Evolutionary conservation across 2,329 filamentous ascomycete genomes (phyloP), one percentile per base, ranked within the genome.

Genomic region (Penicillium psychrosexuale): DNA sequence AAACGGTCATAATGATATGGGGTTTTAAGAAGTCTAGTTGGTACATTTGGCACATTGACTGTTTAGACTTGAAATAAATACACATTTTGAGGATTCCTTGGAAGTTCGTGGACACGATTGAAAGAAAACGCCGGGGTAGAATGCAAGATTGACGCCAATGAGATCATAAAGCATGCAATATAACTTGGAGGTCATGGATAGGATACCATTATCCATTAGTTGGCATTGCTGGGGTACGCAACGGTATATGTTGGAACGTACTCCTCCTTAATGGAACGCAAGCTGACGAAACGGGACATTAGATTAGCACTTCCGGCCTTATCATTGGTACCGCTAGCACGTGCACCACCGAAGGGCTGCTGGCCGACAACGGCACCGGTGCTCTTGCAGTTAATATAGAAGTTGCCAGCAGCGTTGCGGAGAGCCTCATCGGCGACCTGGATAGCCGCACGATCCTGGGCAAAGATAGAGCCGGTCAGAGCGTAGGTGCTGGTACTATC

Each of bases 201-300:
- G 7, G 5, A 8, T n/a, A 31, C 17, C 22, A 15, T 3, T 44
- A 13, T 27, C 47, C 39, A 53, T 60, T 91, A 72, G 56, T 62
- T 62, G 9, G 88, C 85, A 72, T 91, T 91, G 75, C 87, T 90
- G 19, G 86, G 85, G 71, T 91, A 91, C 49, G 72, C 71, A 31
- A 91, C 85, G 71, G 80, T 78, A 33, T 80, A 80, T 33, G 83
- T 86, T 3, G 83, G 76, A 58, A 77, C 75, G 65, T 90, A 91
- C 77, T 91, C 88, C 79, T 91, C 88, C 83, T 89, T 89, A 66
- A 89, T 82, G 40, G 83, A 84, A 60, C 86, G 78, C 67, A 83
- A 75, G 71, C 84, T 88, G 52, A 88, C 84, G 69, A 89, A 89
- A 45, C 86, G 79, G 54, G 77, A 80, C 63, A 89, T 71, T 59